phyloP scores from a whole-genome alignment of 2,329 filamentous ascomycete genomes.

The Ophiocordyceps robertsii region DNA sequence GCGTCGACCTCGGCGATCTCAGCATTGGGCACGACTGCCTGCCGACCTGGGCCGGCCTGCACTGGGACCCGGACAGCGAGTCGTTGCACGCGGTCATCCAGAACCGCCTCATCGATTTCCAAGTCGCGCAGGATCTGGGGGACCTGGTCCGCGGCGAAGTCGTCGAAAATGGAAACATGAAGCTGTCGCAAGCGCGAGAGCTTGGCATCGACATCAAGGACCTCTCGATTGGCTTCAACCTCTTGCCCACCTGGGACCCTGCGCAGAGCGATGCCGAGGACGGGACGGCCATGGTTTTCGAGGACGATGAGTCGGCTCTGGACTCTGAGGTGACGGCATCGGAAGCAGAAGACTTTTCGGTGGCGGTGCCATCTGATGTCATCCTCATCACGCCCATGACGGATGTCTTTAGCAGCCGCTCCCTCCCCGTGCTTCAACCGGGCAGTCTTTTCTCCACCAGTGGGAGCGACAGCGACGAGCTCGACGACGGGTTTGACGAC shows the following conservation, averaged over 20 bases:
- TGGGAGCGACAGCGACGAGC: neutral
- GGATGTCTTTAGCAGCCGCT: constrained; percentile 1
- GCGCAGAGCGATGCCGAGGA: neutral
- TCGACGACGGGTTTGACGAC: constrained; percentile 3
- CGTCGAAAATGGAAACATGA: constrained; percentile 12
- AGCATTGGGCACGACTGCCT: constrained; percentile 15
- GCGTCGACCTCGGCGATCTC: constrained; percentile 7
- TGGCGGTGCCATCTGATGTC: neutral
- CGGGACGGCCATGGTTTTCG: neutral
- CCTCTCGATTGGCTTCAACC: constrained; percentile 10
- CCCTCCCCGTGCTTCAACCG: neutral
- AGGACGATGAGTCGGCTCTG: neutral
- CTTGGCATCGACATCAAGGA: constrained; percentile 8
- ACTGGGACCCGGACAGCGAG: constrained; percentile 11
- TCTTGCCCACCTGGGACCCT: constrained; percentile 16
- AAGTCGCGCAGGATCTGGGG: constrained; percentile 8
- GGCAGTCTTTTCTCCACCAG: neutral
- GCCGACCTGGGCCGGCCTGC: constrained; percentile 11
- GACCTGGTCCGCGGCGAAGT: constrained; percentile 8
- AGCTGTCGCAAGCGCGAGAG: constrained; percentile 10
- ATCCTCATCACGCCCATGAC: neutral
- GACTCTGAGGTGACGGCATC: neutral
- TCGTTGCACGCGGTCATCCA: constrained; percentile 14
- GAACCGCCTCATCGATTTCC: constrained; percentile 6
- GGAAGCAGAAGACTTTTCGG: neutral